Base-by-base conservation (phyloP, 257 asterid species). In the Solanum pennellii region DNA sequence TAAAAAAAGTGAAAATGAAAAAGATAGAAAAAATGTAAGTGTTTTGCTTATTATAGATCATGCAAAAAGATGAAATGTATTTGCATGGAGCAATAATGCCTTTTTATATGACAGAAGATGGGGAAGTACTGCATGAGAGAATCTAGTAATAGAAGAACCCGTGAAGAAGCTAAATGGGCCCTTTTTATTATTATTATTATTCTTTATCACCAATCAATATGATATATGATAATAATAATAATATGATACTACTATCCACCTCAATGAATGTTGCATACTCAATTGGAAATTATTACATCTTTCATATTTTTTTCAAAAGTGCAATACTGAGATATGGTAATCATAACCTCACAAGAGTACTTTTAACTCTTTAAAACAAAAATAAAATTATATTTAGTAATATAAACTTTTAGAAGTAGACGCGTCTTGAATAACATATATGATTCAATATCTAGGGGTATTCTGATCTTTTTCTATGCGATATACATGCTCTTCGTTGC, bases 111-210 rank as follows among this genome's bases (percentile, higher is more conserved):
- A 75, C 14, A 66, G 42, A 13, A 68, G 8, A 29, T 8, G 33
- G 82, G 75, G 23, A 29, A 20, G 69, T 47, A 66, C 80, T 87
- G 87, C 88, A 87, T 84, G 75, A 77, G 76, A 87, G 89, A 89
- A 89, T 85, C 89, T 87, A 59, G 88, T 77, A 87, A 89, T 52
- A 87, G 90, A 85, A 87, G 83, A 89, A 87, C 91, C 91, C 90
- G 91, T 89, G 91, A 89, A 60, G 35, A 44, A 44, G 44, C 12
- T 49, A 5, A 84, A 80, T 45, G 84, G 91, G 91, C 88, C 88
- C 91, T 71, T 60, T 60, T 23, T 59, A 39, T 42, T 56, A 60
- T n/a, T 59, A 41, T 42, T 59, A 27, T 42, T 66, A 11, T 86
- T 56, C 62, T 87, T 52, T 80, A 65, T 37, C 77, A 4, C 82